Evolutionary conservation across 2,329 filamentous ascomycete genomes (phyloP).

Genomic region (Capronia epimyces): DNA sequence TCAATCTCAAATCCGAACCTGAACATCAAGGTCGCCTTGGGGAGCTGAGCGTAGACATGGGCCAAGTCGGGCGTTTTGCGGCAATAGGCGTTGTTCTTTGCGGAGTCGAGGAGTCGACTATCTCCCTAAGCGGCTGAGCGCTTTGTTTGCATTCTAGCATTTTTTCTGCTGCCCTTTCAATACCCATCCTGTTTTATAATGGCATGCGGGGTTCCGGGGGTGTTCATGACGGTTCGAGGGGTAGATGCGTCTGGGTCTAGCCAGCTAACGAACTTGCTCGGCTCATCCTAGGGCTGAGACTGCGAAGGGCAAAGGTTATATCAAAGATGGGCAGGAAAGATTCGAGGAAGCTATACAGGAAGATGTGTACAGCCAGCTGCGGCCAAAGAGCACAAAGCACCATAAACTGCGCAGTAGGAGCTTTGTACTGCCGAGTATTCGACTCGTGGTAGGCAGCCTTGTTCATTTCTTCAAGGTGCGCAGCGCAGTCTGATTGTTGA

Average conservation of each 20-base stretch:
- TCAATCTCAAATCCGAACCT: constrained; percentile 10
- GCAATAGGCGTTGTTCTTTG: neutral
- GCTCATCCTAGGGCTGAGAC: too few species aligned
- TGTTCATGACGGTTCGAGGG: neutral
- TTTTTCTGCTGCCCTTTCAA: neutral
- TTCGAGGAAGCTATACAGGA: too few species aligned
- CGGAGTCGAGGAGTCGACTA: neutral
- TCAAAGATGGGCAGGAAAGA: neutral
- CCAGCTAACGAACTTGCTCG: too few species aligned
- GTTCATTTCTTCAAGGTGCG: too few species aligned
- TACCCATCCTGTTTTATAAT: neutral
- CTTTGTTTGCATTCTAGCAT: neutral
- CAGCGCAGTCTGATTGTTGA: too few species aligned
- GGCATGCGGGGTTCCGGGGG: neutral
- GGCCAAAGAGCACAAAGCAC: too few species aligned
- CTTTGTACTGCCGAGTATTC: too few species aligned
- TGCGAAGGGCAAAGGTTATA: too few species aligned
- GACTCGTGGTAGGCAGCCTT: too few species aligned
- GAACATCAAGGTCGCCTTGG: constrained; percentile 14
- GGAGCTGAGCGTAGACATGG: constrained; percentile 1
- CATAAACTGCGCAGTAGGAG: too few species aligned
- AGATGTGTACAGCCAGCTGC: too few species aligned
- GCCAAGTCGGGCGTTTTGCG: neutral
- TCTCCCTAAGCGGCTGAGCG: neutral
- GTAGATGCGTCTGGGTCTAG: neutral